phyloP scores from a whole-genome alignment of 139 green algal species.

The Haematococcus lacustris region DNA sequence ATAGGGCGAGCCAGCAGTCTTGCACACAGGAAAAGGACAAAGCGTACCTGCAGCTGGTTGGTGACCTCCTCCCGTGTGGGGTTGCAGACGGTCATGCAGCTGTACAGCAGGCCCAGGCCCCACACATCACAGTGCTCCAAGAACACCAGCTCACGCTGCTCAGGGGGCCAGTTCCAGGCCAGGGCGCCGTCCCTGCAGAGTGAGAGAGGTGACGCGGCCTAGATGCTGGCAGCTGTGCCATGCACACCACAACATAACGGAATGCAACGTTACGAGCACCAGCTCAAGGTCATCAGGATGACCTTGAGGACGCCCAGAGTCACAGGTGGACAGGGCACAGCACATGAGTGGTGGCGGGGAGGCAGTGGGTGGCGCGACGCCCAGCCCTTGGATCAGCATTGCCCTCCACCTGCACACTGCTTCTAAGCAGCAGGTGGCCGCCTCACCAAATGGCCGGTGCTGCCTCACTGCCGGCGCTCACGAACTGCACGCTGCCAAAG shows the following conservation, averaged over 20 bases:
- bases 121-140: constrained; percentile 5
- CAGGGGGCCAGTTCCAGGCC: constrained; percentile 7
- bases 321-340: no score
- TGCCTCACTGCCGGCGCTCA: not conserved
- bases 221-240: no score
- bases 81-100: constrained; percentile 8
- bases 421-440: no score
- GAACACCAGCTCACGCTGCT: constrained; percentile 5
- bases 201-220: no score
- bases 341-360: no score
- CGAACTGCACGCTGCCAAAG: constrained; percentile 10
- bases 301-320: no score
- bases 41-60: constrained; percentile 1
- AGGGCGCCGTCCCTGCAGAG: constrained; percentile 2
- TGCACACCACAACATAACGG: no score
- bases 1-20: not conserved
- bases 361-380: no score
- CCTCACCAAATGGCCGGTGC: constrained; percentile 8
- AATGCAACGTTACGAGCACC: no score
- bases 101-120: constrained; percentile 10
- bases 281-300: no score
- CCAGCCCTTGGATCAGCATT: no score
- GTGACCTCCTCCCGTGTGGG: not conserved
- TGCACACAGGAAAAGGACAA: not conserved
- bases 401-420: no score